phyloP scores from a whole-genome alignment of 2,329 filamentous ascomycete species.

The Epichloe sibirici region DNA sequence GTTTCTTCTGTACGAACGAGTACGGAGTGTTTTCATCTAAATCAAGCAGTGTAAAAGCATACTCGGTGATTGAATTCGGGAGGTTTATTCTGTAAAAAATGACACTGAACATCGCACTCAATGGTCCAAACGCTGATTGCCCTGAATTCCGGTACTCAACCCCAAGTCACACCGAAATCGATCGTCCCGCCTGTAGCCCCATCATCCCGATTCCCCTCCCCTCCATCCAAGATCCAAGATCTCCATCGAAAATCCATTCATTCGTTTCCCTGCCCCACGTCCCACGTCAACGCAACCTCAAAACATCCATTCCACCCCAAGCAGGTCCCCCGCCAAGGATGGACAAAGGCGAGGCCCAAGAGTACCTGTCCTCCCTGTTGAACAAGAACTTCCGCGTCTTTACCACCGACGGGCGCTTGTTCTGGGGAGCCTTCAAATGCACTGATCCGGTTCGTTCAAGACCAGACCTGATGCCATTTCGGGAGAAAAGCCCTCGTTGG shows the following conservation, averaged over 20 bases:
- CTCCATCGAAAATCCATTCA: background rate
- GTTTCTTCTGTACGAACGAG: too few species aligned
- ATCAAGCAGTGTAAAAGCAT: too few species aligned
- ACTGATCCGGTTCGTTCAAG: constrained; percentile 65
- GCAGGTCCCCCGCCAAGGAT: constrained; percentile 16
- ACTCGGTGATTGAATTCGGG: too few species aligned
- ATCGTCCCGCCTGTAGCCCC: background rate
- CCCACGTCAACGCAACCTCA: background rate
- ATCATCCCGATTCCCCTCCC: background rate
- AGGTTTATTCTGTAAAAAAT: too few species aligned
- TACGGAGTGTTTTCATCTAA: too few species aligned
- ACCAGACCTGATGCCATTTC: too few species aligned
- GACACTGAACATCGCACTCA: too few species aligned
- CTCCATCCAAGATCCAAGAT: background rate
- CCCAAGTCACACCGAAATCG: background rate
- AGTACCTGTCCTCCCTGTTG: constrained; percentile 53
- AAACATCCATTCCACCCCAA: background rate
- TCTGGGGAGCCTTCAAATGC: constrained; percentile 85
- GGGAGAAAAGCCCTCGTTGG: background rate
- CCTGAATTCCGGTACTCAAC: too few species aligned
- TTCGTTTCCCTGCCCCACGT: background rate
- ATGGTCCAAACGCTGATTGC: too few species aligned
- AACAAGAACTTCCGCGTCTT: constrained; percentile 70
- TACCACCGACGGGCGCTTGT: constrained; percentile 74
- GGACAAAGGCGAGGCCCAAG: constrained; percentile 39